These are phyloP conservation scores for Vigna unguiculata DNA, from an alignment of 306 rosid species.

Conservation along the genomic window DNA sequence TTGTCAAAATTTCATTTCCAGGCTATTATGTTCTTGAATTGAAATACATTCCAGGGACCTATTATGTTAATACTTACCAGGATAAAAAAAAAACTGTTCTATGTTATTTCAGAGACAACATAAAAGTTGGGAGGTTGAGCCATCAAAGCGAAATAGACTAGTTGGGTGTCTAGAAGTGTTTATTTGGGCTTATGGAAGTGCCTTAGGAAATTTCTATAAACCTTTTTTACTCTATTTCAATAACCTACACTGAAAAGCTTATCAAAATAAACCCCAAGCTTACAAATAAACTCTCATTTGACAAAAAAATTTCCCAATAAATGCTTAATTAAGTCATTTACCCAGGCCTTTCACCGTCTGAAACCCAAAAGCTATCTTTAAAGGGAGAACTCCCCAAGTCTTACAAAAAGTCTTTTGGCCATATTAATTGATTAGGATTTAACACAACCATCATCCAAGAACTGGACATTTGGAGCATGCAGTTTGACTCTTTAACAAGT, in stretches of 20 bases:
- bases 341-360: neutral
- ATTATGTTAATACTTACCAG: neutral
- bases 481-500: neutral
- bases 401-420: neutral
- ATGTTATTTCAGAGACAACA: constrained; percentile 9
- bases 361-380: neutral
- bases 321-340: neutral
- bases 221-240: neutral
- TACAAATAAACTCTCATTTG: too few relatives aligned
- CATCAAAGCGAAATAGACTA: neutral
- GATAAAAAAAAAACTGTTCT: constrained; percentile 36
- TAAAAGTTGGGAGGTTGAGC: constrained; percentile 12
- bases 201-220: neutral
- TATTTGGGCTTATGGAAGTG: neutral
- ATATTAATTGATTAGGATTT: neutral
- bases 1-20: constrained; percentile 10
- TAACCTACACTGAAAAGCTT: neutral
- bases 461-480: neutral
- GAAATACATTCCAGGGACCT: constrained; percentile 14
- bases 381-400: neutral
- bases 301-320: too few relatives aligned
- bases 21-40: neutral
- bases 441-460: neutral
- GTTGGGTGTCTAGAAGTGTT: neutral
- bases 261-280: neutral